A percentile compares a stretch with the other conserved stretches of the same genome.
Conservation (phyloP, 140 eudicot genomes). For the Oenanthe javanica region DNA sequence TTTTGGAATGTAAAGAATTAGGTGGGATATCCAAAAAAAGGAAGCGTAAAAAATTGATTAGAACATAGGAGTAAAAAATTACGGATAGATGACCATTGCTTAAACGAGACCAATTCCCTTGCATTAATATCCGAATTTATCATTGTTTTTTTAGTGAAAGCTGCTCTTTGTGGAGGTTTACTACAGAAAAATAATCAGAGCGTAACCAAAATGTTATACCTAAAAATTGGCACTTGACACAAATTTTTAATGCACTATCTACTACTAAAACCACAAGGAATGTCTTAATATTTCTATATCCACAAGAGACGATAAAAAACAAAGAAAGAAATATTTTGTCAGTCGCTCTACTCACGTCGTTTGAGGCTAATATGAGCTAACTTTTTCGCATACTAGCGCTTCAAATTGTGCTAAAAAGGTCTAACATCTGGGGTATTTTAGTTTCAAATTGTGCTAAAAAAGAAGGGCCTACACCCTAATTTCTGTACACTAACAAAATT, state of each 20-base stretch:
- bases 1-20: too few relatives aligned
- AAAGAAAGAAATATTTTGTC: background rate
- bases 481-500: slow-evolving; percentile 47
- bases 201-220: too few relatives aligned
- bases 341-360: background rate
- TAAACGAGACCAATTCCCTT: too few relatives aligned
- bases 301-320: background rate
- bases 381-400: background rate
- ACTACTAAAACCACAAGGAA: background rate
- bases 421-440: background rate
- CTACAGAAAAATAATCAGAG: background rate
- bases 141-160: too few relatives aligned
- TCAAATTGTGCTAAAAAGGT: background rate
- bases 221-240: background rate
- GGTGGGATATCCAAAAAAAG: too few relatives aligned
- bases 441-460: background rate
- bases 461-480: slow-evolving; percentile 12
- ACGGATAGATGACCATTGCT: too few relatives aligned
- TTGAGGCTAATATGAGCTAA: background rate
- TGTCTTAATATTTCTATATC: background rate
- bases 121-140: background rate
- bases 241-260: background rate
- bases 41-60: too few relatives aligned
- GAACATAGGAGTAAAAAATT: too few relatives aligned
- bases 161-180: too few relatives aligned